Conservation (phyloP, 2,329 filamentous ascomycete species). For the Monilinia aucupariae region DNA sequence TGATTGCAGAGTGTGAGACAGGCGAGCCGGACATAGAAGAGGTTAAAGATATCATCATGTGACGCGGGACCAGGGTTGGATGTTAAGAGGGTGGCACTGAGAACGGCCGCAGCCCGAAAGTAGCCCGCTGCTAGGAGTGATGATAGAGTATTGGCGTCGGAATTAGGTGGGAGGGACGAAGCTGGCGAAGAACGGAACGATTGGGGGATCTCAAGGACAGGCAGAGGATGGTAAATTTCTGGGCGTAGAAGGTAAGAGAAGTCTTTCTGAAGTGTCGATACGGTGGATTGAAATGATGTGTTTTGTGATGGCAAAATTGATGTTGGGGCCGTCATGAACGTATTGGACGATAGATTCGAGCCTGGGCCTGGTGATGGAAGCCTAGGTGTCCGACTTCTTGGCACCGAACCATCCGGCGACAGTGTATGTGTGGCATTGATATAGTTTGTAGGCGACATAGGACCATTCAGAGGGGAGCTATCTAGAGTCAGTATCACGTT, state of each 20-base stretch:
- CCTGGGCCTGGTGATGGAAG: constrained; percentile 29
- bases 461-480: constrained; percentile 21
- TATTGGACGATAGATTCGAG: constrained; percentile 28
- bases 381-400: constrained; percentile 20
- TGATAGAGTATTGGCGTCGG: constrained; percentile 56
- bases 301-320: constrained; percentile 31
- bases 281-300: constrained; percentile 28
- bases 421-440: constrained; percentile 15
- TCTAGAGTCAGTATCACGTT: constrained; percentile 10
- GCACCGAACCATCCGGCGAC: neutral
- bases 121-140: constrained; percentile 66
- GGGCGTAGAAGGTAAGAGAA: constrained; percentile 75
- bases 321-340: constrained; percentile 26
- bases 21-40: constrained; percentile 76
- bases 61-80: constrained; percentile 50
- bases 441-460: constrained; percentile 14
- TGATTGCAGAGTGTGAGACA: constrained; percentile 77
- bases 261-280: constrained; percentile 54
- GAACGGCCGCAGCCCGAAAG: constrained; percentile 72
- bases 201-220: constrained; percentile 52
- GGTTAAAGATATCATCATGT: constrained; percentile 61
- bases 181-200: constrained; percentile 62
- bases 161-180: constrained; percentile 49
- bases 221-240: constrained; percentile 77
- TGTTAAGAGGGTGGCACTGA: constrained; percentile 57